Percentiles rank a stretch among this genome's conserved stretches.
Conservation (phyloP, 495 filamentous ascomycete species). For the Penicillium mononematosum region DNA sequence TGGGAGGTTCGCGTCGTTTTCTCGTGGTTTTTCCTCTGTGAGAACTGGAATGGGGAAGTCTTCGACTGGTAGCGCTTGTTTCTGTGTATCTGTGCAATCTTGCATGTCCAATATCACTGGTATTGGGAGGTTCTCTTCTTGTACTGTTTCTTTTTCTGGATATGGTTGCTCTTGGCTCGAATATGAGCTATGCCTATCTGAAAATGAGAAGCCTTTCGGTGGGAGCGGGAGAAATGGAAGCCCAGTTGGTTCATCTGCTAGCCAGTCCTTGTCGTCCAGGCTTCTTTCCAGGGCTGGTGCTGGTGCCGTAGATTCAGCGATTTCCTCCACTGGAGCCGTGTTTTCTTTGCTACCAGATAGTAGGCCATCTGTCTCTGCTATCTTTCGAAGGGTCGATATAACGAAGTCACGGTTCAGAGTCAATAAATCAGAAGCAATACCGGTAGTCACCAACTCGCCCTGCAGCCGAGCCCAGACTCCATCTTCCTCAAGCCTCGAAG, state of each 20-base stretch:
- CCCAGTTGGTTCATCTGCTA: neutral
- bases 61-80: constrained; percentile 1
- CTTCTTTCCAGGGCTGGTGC: neutral
- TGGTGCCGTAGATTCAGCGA: neutral
- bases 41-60: neutral
- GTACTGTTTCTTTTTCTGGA: constrained; percentile 6
- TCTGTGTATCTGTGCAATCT: neutral
- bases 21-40: neutral
- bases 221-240: constrained; percentile 1
- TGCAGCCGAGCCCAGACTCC: constrained; percentile 19
- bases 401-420: constrained; percentile 17
- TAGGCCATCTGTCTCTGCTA: constrained; percentile 11
- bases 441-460: constrained; percentile 9
- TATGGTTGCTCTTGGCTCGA: neutral
- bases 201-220: constrained; percentile 6
- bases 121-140: constrained; percentile 12
- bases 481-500: constrained; percentile 3
- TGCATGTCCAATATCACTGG: constrained; percentile 6
- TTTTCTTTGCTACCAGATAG: constrained; percentile 1
- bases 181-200: neutral
- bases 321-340: neutral
- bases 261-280: neutral
- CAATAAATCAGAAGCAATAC: constrained; percentile 13
- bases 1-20: neutral
- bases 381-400: constrained; percentile 12